Evolutionary conservation across 192 early-diverging fungal genomes (phyloP), one percentile per base, ranked within the genome.

Genomic region (Funneliformis mosseae): DNA sequence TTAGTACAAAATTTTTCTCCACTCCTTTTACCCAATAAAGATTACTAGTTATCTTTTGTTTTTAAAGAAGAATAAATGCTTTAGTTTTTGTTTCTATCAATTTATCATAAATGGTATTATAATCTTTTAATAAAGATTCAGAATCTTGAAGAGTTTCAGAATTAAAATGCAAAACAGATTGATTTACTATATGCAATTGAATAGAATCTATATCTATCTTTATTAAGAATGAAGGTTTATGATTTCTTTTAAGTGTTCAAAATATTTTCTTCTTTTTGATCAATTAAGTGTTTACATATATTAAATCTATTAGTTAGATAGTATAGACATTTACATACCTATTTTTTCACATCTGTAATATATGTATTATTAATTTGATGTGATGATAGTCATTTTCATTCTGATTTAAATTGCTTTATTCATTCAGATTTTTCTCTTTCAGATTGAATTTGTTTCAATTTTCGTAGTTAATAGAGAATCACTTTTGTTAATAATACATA

Each of bases 401-500:
- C 73, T 10, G 42, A 55, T 27, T 74, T 74, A 27, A 74, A 48
- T 74, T 74, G 38, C 8, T 74, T 74, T 46, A 74, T 74, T n/a
- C 25, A 74, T 74, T 74, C 46, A 55, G 73, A 48, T 4, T 43
- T 50, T 74, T 74, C 14, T 2, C 42, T 74, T n/a, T n/a, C 23
- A 25, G 18, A 28, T 41, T 55, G 25, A n/a, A 71, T 71, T 39
- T 71, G 69, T 6, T 71, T 2, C 6, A 71, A 42, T n/a, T 71
- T 71, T 71, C 69, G 7, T n/a, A 11, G 38, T 71, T 71, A 39
- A 45, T 71, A 16, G 16, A 39, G 41, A 71, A 71, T 39, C 7
- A 74, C 73, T 59, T 74, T 74, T 25, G 46, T 55, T 23, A 74
- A 21, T 59, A 74, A n/a, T 16, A 74, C 8, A 74, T 74, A 74